These are phyloP conservation scores for Tricladium varicosporioides DNA, from an alignment of 2,329 filamentous ascomycete species.

Conservation along the genomic window DNA sequence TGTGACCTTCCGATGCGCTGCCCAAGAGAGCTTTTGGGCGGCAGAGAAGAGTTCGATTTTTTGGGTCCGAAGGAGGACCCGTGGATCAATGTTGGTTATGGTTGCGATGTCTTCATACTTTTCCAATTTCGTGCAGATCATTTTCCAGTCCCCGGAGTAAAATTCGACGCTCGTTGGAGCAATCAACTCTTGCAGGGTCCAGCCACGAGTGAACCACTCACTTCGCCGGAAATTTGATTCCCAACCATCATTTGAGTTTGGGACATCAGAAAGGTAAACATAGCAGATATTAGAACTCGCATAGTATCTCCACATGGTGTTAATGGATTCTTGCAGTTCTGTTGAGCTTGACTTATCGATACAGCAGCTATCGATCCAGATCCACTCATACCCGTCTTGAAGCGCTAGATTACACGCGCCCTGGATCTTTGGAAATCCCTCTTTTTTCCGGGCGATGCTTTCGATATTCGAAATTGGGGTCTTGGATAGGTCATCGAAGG, in stretches of 20 bases:
- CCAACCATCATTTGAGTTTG: neutral
- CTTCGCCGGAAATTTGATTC: neutral
- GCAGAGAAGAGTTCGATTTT: conserved; percentile 34
- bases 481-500: conserved; percentile 12
- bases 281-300: conserved; percentile 16
- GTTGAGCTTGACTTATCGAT: conserved; percentile 20
- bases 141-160: conserved; percentile 12
- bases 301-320: conserved; percentile 20
- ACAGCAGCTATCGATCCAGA: conserved; percentile 25
- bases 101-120: conserved; percentile 5
- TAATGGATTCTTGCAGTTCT: conserved; percentile 18
- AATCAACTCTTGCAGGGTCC: conserved; percentile 17
- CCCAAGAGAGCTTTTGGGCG: conserved; percentile 42
- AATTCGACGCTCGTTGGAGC: conserved; percentile 13
- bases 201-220: conserved; percentile 3
- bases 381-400: conserved; percentile 11
- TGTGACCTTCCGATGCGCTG: conserved; percentile 35
- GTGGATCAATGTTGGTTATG: conserved; percentile 12
- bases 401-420: conserved; percentile 7
- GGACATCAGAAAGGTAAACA: conserved; percentile 17
- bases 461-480: neutral
- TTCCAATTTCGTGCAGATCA: conserved; percentile 13
- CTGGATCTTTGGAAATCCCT: conserved; percentile 10
- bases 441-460: neutral
- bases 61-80: neutral